Percentiles rank a stretch among this genome's conserved stretches.
phyloP scores from a whole-genome alignment of 306 rosid genomes.

The Delonix regia region DNA sequence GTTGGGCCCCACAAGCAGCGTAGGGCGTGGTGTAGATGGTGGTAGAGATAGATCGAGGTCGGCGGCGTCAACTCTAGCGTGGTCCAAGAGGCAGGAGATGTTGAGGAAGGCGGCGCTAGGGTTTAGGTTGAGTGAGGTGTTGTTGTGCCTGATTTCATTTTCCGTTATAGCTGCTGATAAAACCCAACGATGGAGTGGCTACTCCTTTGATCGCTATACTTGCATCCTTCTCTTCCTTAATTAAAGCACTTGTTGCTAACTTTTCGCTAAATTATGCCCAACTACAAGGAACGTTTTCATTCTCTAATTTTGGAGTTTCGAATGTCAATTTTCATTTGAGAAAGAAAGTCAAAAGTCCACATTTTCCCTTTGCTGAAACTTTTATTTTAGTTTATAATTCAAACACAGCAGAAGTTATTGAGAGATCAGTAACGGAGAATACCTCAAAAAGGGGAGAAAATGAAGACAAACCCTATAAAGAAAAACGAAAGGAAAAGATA shows the following conservation, averaged over 20 bases:
- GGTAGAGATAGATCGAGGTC: conserved; percentile 45
- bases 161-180: conserved; percentile 97
- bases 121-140: conserved; percentile 76
- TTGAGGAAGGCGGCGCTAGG: conserved; percentile 73
- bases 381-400: neutral
- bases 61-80: conserved; percentile 2
- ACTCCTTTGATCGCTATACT: conserved; percentile 96
- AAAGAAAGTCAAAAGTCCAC: neutral
- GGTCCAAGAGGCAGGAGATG: conserved; percentile 50
- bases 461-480: too few relatives aligned
- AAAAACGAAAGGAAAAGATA: too few relatives aligned
- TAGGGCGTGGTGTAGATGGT: conserved; percentile 2
- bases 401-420: neutral
- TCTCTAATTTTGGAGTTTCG: conserved; percentile 1
- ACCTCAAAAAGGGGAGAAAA: too few relatives aligned
- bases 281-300: neutral
- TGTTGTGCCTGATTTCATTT: conserved; percentile 84
- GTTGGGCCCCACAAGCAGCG: conserved; percentile 46
- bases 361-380: too few relatives aligned
- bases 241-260: neutral
- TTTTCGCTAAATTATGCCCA: neutral
- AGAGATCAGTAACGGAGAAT: too few relatives aligned
- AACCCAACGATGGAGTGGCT: conserved; percentile 98
- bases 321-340: neutral
- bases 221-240: conserved; percentile 41